Percentiles rank a stretch among this genome's conserved stretches.
These are phyloP conservation scores for Rhododendron griersonianum DNA, from an alignment of 148 eudicot genomes.

Conservation along the genomic window DNA sequence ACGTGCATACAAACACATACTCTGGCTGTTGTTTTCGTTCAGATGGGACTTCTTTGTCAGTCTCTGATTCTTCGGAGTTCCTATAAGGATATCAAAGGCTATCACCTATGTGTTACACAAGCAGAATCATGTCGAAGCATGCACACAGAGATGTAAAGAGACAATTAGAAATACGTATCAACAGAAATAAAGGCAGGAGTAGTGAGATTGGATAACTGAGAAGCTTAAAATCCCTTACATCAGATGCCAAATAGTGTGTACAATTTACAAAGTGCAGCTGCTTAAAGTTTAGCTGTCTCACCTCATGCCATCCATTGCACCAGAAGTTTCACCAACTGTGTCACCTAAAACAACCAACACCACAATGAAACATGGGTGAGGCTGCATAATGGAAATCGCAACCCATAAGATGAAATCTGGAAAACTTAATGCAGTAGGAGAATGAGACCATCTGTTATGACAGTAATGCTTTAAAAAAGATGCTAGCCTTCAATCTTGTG, in stretches of 20 bases:
- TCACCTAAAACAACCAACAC: constrained; percentile 29
- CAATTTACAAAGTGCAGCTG: not conserved
- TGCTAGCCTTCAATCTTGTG: not conserved
- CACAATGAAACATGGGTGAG: not conserved
- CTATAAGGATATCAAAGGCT: constrained; percentile 25
- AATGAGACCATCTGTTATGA: not conserved
- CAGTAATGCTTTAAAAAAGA: not conserved
- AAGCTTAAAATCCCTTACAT: not conserved
- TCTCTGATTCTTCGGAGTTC: constrained; percentile 27
- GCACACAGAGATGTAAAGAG: not conserved
- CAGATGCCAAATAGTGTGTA: not conserved
- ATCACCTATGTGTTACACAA: not conserved
- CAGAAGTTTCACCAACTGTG: constrained; percentile 38
- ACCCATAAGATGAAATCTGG: not conserved
- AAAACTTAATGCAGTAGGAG: not conserved
- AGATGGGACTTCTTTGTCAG: constrained; percentile 27
- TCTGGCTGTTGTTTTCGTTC: constrained; percentile 38
- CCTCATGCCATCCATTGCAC: constrained; percentile 31
- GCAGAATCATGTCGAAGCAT: not conserved
- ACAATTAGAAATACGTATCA: not conserved
- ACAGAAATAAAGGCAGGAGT: not conserved
- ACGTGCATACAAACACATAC: constrained; percentile 21
- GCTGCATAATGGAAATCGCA: not conserved
- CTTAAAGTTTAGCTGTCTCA: constrained; percentile 20
- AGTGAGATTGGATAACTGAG: not conserved